Percentiles rank a stretch among this genome's conserved stretches.
Conservation (phyloP, 2,329 filamentous ascomycete species). For the Xylaria sp. region DNA sequence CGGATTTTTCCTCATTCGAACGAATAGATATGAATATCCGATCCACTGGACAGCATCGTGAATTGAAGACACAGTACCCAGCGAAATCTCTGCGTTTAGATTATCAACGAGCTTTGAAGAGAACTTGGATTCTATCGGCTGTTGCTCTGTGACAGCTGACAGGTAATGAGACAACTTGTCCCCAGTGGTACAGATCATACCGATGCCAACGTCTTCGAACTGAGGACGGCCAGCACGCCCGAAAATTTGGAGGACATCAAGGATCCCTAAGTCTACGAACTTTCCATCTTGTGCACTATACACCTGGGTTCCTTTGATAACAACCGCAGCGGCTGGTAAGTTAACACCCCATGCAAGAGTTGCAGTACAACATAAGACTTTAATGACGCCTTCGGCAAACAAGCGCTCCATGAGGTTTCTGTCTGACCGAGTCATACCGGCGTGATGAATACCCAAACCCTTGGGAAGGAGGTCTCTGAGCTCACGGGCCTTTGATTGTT, state of each 20-base stretch:
- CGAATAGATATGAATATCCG: slow-evolving; percentile 96
- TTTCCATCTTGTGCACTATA: slow-evolving; percentile 97
- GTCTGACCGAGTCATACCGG: slow-evolving; percentile 94
- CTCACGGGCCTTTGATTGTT: slow-evolving; percentile 84
- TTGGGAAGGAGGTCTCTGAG: slow-evolving; percentile 89
- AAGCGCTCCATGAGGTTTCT: slow-evolving; percentile 95
- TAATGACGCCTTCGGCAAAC: slow-evolving; percentile 91
- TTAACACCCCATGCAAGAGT: slow-evolving; percentile 99
- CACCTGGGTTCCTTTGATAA: slow-evolving; percentile 98
- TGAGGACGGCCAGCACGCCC: slow-evolving; percentile 97
- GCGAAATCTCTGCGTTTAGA: slow-evolving; percentile 90
- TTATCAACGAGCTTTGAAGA: slow-evolving; percentile 96
- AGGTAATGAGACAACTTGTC: slow-evolving; percentile 93
- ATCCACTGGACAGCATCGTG: slow-evolving; percentile 96
- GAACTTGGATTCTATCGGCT: slow-evolving; percentile 97
- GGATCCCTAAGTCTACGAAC: slow-evolving; percentile 93
- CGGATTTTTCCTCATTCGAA: slow-evolving; percentile 93
- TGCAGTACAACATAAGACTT: slow-evolving; percentile 97
- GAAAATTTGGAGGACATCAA: slow-evolving; percentile 98
- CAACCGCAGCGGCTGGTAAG: slow-evolving; percentile 91
- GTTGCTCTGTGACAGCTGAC: slow-evolving; percentile 91
- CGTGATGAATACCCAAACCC: slow-evolving; percentile 94
- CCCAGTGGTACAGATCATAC: slow-evolving; percentile 97
- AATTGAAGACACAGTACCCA: slow-evolving; percentile 95
- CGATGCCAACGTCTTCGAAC: slow-evolving; percentile 96